phyloP scores from a whole-genome alignment of 805 yeast species.

The Candida tibetensis region DNA sequence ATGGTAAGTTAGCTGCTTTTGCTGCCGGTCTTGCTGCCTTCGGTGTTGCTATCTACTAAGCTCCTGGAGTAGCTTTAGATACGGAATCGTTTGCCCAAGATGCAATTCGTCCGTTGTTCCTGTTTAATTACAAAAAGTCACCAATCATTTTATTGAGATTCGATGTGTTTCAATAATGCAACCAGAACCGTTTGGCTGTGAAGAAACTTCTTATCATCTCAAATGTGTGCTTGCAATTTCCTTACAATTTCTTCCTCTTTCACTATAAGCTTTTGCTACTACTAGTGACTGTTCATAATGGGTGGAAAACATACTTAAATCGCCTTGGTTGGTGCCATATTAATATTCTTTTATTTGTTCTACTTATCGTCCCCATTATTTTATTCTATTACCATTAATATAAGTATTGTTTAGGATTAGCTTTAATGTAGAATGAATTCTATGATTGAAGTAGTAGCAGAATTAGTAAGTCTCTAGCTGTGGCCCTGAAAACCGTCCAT shows the following conservation, averaged over 20 bases:
- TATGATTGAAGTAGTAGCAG: too few relatives aligned
- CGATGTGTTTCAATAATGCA: neutral
- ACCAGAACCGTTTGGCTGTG: neutral
- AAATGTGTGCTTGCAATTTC: neutral
- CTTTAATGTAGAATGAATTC: too few relatives aligned
- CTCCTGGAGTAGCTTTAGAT: neutral
- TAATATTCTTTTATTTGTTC: neutral
- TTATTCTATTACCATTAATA: neutral
- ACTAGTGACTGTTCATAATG: too few relatives aligned
- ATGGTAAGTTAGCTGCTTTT: slow-evolving; percentile 25
- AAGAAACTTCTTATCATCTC: neutral
- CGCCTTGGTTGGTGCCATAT: neutral
- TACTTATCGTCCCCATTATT: neutral
- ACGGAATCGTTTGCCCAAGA: too few relatives aligned
- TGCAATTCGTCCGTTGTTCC: too few relatives aligned
- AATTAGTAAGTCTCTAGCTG: too few relatives aligned
- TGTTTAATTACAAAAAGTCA: neutral
- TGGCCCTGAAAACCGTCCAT: too few relatives aligned
- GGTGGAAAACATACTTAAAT: too few relatives aligned
- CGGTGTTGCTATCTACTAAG: slow-evolving; percentile 36
- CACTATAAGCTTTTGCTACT: too few relatives aligned
- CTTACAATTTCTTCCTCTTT: neutral
- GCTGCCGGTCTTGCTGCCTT: slow-evolving; percentile 35
- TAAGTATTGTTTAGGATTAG: neutral
- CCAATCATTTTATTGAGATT: neutral